These are phyloP conservation scores for Neopestalotiopsis sp. DNA, from an alignment of 2,329 filamentous ascomycete genomes.

Conservation along the genomic window DNA sequence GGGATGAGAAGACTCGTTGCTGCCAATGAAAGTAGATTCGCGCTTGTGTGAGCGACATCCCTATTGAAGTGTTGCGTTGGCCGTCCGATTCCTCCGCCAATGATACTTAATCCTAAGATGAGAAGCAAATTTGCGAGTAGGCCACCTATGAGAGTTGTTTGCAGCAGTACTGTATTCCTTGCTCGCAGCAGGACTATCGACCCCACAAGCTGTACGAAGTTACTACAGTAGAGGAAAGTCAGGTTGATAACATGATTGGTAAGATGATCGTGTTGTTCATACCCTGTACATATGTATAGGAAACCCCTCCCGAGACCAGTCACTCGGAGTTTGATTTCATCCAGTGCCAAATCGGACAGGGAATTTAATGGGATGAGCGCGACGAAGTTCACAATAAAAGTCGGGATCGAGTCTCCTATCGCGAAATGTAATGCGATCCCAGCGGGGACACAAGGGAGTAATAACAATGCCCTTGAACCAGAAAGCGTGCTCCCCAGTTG, in stretches of 20 bases:
- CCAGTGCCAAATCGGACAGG: neutral
- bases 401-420: neutral
- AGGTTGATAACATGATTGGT: too few relatives aligned
- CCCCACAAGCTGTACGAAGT: neutral
- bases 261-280: neutral
- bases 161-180: neutral
- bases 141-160: neutral
- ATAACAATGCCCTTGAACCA: neutral
- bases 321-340: neutral
- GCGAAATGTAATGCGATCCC: neutral
- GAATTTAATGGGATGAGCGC: neutral
- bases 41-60: neutral
- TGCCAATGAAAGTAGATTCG: slow-evolving; percentile 5
- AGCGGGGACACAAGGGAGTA: neutral
- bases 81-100: neutral
- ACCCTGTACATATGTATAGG: neutral
- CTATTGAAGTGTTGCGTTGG: neutral
- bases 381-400: neutral
- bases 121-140: slow-evolving; percentile 6
- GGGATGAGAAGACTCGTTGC: slow-evolving; percentile 12
- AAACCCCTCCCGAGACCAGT: neutral
- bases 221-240: neutral
- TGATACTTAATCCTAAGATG: neutral
- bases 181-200: neutral
- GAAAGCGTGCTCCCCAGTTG: neutral